phyloP scores from a whole-genome alignment of 73 alveolate species.

The Paramecium octaurelia region DNA sequence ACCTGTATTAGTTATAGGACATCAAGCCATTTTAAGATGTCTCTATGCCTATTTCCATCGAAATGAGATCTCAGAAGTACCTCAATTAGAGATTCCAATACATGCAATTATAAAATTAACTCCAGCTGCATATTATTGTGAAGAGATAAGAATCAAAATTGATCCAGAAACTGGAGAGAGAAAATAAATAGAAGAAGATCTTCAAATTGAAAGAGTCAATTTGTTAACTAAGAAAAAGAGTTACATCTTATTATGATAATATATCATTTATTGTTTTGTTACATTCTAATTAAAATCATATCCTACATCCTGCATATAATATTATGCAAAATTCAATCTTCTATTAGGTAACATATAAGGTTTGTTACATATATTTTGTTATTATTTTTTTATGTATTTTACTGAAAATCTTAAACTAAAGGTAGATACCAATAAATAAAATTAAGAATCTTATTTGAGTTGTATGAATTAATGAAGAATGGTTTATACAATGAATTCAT shows the following conservation, averaged over 20 bases:
- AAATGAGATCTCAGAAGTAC: slow-evolving; percentile 60
- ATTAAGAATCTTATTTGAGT: too few relatives aligned
- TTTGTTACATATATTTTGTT: too few relatives aligned
- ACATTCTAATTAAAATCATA: not conserved
- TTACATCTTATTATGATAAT: not conserved
- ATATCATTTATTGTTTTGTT: not conserved
- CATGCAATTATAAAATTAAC: slow-evolving; percentile 59
- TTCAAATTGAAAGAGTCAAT: not conserved
- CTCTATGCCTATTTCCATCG: slow-evolving; percentile 63
- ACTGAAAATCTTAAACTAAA: too few relatives aligned
- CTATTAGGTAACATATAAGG: too few relatives aligned
- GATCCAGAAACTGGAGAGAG: slow-evolving; percentile 46
- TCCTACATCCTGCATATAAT: too few relatives aligned
- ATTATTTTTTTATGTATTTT: too few relatives aligned
- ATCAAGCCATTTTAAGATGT: slow-evolving; percentile 64
- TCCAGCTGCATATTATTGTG: slow-evolving; percentile 33
- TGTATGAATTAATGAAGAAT: not conserved
- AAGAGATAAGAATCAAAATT: slow-evolving; percentile 23
- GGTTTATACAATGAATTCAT: not conserved
- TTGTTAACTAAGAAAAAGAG: not conserved
- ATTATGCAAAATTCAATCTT: too few relatives aligned
- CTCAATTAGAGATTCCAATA: slow-evolving; percentile 61
- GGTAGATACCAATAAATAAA: too few relatives aligned
- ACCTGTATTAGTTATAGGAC: slow-evolving; percentile 66
- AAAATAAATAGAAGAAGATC: slow-evolving; percentile 1